Conservation (phyloP, 495 filamentous ascomycete genomes). For the Penicillium macrosclerotiorum region DNA sequence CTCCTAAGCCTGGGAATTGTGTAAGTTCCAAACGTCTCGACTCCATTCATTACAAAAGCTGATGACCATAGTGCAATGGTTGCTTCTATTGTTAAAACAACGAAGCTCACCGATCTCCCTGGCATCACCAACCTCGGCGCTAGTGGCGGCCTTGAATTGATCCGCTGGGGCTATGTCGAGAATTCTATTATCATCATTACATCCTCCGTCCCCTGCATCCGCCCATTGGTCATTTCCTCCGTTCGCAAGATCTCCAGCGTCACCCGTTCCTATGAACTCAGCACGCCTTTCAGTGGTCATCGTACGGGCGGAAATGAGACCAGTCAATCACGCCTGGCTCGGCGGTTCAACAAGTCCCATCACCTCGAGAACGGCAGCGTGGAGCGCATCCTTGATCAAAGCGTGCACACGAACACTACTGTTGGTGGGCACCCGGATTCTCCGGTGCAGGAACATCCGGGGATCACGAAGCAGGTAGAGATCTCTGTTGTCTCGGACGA, state of each 20-base stretch:
- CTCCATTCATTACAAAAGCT: background rate
- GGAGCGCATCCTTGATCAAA: constrained; percentile 28
- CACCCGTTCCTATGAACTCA: constrained; percentile 35
- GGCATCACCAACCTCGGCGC: constrained; percentile 32
- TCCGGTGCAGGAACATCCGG: constrained; percentile 6
- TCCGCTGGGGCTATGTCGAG: constrained; percentile 36
- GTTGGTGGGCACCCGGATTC: constrained; percentile 17
- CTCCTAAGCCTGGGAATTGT: constrained; percentile 42
- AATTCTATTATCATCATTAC: constrained; percentile 37
- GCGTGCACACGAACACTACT: constrained; percentile 12
- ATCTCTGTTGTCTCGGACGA: constrained; percentile 24
- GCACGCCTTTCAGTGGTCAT: constrained; percentile 18
- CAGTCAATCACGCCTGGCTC: constrained; percentile 12
- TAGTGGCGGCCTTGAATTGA: constrained; percentile 26
- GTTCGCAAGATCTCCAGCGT: constrained; percentile 38
- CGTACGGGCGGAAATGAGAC: constrained; percentile 16
- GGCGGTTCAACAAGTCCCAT: constrained; percentile 10
- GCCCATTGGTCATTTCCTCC: constrained; percentile 35
- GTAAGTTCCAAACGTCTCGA: constrained; percentile 15
- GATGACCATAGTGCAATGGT: constrained; percentile 32
- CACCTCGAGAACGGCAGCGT: constrained; percentile 30
- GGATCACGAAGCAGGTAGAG: constrained; percentile 36
- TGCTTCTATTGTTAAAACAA: constrained; percentile 45
- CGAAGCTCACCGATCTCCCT: constrained; percentile 34
- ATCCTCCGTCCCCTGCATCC: constrained; percentile 35